Percentiles rank a stretch among this genome's conserved stretches.
Evolutionary conservation across 2,329 filamentous ascomycete genomes (phyloP).

Genomic region (Cadophora malorum): DNA sequence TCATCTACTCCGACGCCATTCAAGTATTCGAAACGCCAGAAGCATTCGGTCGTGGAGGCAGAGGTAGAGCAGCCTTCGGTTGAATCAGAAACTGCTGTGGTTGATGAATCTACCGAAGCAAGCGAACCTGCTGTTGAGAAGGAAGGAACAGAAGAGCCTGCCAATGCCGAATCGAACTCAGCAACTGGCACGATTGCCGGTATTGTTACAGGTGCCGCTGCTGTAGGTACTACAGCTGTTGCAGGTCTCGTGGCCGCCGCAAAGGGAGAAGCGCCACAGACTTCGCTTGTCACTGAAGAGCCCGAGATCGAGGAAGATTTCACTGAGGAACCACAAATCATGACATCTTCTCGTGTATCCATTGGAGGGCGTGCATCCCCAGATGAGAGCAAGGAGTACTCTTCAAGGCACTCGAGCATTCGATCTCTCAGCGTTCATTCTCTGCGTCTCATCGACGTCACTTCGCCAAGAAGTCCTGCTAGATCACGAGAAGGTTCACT

Average conservation of each 20-base stretch:
- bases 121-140: constrained; percentile 10
- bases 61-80: constrained; percentile 4
- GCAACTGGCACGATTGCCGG: constrained; percentile 24
- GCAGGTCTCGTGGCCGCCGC: constrained; percentile 34
- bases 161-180: constrained; percentile 8
- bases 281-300: constrained; percentile 32
- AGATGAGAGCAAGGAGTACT: constrained; percentile 34
- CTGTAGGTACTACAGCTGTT: constrained; percentile 34
- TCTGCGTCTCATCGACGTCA: constrained; percentile 44
- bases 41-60: constrained; percentile 20
- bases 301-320: constrained; percentile 40
- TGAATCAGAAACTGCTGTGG: background rate
- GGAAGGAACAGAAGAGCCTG: constrained; percentile 15
- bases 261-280: constrained; percentile 36
- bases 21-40: constrained; percentile 32
- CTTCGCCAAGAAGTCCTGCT: constrained; percentile 37
- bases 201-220: constrained; percentile 32
- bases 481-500: constrained; percentile 36
- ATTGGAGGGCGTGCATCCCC: constrained; percentile 41
- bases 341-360: constrained; percentile 46
- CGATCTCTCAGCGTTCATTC: constrained; percentile 44
- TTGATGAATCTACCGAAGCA: constrained; percentile 14
- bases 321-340: constrained; percentile 45
- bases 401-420: constrained; percentile 39
- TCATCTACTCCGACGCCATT: constrained; percentile 35